Base-by-base conservation (phyloP, 2,329 filamentous ascomycete genomes). In the Elsinoe fawcettii region DNA sequence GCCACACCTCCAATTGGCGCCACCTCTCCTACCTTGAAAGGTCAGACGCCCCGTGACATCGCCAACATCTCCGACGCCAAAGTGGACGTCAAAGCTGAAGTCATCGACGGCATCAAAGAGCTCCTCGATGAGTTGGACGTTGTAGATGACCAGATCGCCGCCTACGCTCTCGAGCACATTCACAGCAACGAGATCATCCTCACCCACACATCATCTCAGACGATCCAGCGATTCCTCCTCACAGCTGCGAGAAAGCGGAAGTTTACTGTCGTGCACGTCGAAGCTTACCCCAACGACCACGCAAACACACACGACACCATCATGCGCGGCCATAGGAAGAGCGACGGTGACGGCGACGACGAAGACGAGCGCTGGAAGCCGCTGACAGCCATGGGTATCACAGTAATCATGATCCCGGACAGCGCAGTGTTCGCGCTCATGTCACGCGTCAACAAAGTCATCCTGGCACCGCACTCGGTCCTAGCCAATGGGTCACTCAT, bases 61-160 rank as follows among this genome's bases (percentile, higher is more conserved):
- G 67, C 64, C 60, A 66, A 67, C 39, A 65, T 65, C 57, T 72
- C 66, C 36, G 59, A 62, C 27, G 30, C 70, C 66, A 62, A 71
- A 65, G 65, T 87, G 60, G 87, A 95, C 61, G 77, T 97, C 59
- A 87, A 90, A 60, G 89, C 89, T 12, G 93, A 97, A 71, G 87
- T 97, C 23, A 85, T 96, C 63, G 88, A 93, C 65, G 93, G 91
- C 41, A 96, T 99, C 66, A 85, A 90, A 66, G 93, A 99, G 70
- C 90, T 99, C 60, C 88, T 95, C 71, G 93, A 99, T 67, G 93
- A 99, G 73, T 85, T 99, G 58, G 86, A 87, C 63, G 87, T 92
- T 68, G 90, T 90, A 6, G 93, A 96, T 68, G 90, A 95, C 67
- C 90, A 96, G 71, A 95, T 99, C 65, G 88, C 92, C 1, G 83